Percentiles rank a stretch among this genome's conserved stretches.
Conservation (phyloP, 495 filamentous ascomycete species). For the Penicillium odoratum region DNA sequence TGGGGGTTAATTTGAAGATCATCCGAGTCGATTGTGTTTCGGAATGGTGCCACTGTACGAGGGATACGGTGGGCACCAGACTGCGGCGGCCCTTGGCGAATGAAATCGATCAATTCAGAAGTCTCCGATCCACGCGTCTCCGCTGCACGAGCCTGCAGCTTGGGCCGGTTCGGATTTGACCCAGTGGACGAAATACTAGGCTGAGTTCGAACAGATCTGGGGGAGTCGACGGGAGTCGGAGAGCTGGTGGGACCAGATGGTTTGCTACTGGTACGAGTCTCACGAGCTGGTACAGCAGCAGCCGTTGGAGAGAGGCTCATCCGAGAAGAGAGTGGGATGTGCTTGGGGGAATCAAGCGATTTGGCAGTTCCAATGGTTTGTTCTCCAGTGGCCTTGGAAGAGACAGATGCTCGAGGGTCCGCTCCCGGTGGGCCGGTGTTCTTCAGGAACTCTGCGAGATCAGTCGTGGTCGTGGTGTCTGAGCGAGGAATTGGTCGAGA, state of each 20-base stretch:
- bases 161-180: conserved; percentile 32
- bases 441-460: conserved; percentile 41
- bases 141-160: conserved; percentile 73
- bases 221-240: conserved; percentile 19
- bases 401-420: conserved; percentile 27
- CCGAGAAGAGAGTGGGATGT: conserved; percentile 32
- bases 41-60: conserved; percentile 81
- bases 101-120: conserved; percentile 90
- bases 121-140: conserved; percentile 62
- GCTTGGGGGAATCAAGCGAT: conserved; percentile 24
- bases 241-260: conserved; percentile 64
- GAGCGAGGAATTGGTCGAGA: conserved; percentile 36
- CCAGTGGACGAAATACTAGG: conserved; percentile 10
- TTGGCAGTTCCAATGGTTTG: conserved; percentile 17
- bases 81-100: conserved; percentile 74
- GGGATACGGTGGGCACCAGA: conserved; percentile 66
- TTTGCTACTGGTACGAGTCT: conserved; percentile 76
- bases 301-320: conserved; percentile 29
- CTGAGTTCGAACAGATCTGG: conserved; percentile 6
- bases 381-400: conserved; percentile 24
- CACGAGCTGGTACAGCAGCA: conserved; percentile 54
- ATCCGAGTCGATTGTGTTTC: conserved; percentile 82
- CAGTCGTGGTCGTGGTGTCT: conserved; percentile 37
- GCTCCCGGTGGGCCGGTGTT: conserved; percentile 33
- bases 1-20: conserved; percentile 54